Percentiles rank a stretch among this genome's conserved stretches.
Evolutionary conservation across 768 basidiomycete species (phyloP).

Genomic region (Mycena leptocephala): DNA sequence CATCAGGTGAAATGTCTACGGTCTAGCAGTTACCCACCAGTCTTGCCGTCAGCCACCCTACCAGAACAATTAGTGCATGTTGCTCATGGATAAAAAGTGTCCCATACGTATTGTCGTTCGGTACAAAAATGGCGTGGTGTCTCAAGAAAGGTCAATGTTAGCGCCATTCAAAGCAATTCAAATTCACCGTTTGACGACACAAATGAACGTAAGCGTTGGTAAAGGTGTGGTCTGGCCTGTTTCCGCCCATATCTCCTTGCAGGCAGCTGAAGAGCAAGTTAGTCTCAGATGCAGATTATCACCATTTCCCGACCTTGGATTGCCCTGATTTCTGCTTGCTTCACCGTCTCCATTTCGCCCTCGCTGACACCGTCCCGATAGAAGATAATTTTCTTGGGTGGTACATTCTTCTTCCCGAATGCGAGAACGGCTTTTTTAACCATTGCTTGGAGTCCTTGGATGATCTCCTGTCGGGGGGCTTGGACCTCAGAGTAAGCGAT

Average conservation of each 20-base stretch:
- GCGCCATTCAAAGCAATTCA: neutral
- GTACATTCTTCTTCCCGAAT: constrained; percentile 25
- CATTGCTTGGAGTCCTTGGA: constrained; percentile 60
- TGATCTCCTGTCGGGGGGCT: constrained; percentile 63
- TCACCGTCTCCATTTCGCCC: constrained; percentile 57
- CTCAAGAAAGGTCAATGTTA: constrained; percentile 45
- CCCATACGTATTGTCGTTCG: constrained; percentile 32
- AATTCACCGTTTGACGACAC: constrained; percentile 71
- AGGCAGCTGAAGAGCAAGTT: constrained; percentile 27
- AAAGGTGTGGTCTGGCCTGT: constrained; percentile 30
- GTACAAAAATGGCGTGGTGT: constrained; percentile 71
- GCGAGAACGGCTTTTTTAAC: constrained; percentile 45
- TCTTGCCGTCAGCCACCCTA: constrained; percentile 55
- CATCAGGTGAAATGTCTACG: neutral
- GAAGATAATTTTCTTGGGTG: constrained; percentile 55
- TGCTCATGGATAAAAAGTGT: neutral
- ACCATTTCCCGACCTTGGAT: constrained; percentile 55
- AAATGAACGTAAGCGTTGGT: constrained; percentile 68
- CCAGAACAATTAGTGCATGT: neutral
- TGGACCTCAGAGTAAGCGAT: constrained; percentile 60
- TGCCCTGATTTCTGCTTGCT: constrained; percentile 59
- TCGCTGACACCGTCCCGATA: constrained; percentile 68
- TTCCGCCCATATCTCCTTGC: constrained; percentile 37
- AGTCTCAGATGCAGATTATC: neutral
- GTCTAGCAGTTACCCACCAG: constrained; percentile 32